Evolutionary conservation across 2,329 filamentous ascomycete species (phyloP).

Genomic region (Trichoderma sp.): DNA sequence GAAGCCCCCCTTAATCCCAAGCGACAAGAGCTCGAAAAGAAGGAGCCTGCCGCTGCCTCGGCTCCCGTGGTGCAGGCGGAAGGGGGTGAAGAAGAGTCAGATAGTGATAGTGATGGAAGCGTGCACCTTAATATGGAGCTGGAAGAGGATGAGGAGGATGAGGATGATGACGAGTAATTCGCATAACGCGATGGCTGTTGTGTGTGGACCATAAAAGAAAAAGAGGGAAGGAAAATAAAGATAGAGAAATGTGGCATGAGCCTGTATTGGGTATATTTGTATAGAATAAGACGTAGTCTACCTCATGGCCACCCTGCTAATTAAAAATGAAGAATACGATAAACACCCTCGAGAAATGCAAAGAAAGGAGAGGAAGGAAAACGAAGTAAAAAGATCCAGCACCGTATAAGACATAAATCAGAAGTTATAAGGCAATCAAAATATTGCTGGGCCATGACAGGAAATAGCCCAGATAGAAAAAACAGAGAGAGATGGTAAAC

Average conservation of each 20-base stretch:
- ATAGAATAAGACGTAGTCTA: constrained; percentile 10
- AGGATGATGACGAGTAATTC: constrained; percentile 23
- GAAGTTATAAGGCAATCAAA: not conserved
- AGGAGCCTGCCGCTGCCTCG: constrained; percentile 6
- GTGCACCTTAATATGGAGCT: constrained; percentile 60
- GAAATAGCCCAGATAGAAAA: not conserved
- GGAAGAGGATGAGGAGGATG: constrained; percentile 45
- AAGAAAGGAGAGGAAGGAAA: not conserved
- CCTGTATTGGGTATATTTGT: constrained; percentile 11
- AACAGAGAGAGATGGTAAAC: not conserved
- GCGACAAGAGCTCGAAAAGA: constrained; percentile 39
- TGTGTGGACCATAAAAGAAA: not conserved
- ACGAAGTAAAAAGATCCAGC: not conserved
- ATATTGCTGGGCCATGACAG: not conserved
- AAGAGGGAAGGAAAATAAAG: not conserved
- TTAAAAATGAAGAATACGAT: not conserved
- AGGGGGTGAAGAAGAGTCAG: constrained; percentile 29
- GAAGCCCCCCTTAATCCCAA: constrained; percentile 37
- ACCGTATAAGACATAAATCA: not conserved
- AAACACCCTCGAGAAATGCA: not conserved
- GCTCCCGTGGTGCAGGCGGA: constrained; percentile 20
- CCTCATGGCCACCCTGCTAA: not conserved
- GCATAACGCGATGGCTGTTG: not conserved
- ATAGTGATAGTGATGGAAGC: constrained; percentile 50
- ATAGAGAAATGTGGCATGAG: not conserved